These are phyloP conservation scores for Arthrocladium fulminans DNA, from an alignment of 2,329 filamentous ascomycete genomes.

Conservation along the genomic window DNA sequence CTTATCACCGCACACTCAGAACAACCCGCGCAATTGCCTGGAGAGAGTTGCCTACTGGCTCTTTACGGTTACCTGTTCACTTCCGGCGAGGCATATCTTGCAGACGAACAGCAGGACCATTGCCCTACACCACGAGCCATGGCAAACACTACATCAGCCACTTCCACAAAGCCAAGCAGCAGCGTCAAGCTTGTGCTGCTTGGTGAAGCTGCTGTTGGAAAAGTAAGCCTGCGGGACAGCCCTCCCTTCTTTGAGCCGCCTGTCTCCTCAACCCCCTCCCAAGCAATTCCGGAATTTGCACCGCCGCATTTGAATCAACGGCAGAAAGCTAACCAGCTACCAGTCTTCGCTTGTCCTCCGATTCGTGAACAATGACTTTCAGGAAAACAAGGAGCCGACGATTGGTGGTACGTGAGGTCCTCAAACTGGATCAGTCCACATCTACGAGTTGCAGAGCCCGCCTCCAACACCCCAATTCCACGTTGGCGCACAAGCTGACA, in stretches of 20 bases:
- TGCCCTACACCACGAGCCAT: constrained; percentile 37
- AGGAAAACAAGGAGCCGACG: constrained; percentile 98
- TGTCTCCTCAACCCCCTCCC: constrained; percentile 4
- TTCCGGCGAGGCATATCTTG: not conserved
- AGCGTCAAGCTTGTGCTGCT: constrained; percentile 98
- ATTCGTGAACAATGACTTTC: constrained; percentile 99
- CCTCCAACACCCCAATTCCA: not conserved
- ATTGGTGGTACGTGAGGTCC: constrained; percentile 66
- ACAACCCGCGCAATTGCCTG: not conserved
- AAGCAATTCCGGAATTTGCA: not conserved
- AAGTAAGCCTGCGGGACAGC: constrained; percentile 52
- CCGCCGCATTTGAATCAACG: not conserved
- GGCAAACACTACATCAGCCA: constrained; percentile 60
- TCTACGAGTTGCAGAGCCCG: no score
- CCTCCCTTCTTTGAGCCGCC: not conserved
- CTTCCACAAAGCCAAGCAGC: constrained; percentile 86
- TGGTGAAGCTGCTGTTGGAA: constrained; percentile 95
- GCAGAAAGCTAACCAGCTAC: not conserved
- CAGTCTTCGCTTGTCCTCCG: constrained; percentile 94
- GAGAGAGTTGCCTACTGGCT: not conserved
- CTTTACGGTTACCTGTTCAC: not conserved
- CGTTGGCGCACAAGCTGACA: constrained; percentile 4
- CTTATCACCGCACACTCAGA: not conserved
- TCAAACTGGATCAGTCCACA: no score
- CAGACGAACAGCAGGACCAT: not conserved